Evolutionary conservation across 306 rosid species (phyloP).

Genomic region (Phaseolus lunatus): DNA sequence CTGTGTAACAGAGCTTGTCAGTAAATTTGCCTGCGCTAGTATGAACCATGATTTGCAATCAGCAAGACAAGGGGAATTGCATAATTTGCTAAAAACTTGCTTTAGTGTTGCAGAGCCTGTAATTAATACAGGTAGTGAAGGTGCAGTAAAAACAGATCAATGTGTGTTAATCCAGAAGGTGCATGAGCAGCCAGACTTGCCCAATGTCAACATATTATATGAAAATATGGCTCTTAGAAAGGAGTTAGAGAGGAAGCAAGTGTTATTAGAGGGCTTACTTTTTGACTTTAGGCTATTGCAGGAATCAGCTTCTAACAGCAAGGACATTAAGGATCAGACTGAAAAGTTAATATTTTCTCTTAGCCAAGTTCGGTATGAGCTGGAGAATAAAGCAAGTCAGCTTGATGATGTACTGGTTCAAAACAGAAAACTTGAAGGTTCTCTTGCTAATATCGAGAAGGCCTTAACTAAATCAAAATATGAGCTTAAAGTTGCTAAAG

Average conservation of each 20-base stretch:
- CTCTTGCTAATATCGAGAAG: constrained; percentile 64
- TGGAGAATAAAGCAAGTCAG: constrained; percentile 70
- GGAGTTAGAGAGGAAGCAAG: constrained; percentile 79
- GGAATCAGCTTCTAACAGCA: constrained; percentile 82
- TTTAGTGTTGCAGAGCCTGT: constrained; percentile 47
- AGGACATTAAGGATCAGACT: constrained; percentile 78
- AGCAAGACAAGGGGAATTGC: constrained; percentile 45
- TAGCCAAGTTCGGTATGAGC: constrained; percentile 68
- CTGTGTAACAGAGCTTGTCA: constrained; percentile 49
- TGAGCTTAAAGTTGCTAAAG: constrained; percentile 71
- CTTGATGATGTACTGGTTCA: constrained; percentile 63
- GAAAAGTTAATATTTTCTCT: constrained; percentile 67
- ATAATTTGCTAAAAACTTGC: constrained; percentile 41
- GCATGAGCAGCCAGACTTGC: constrained; percentile 53
- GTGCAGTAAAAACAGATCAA: constrained; percentile 42
- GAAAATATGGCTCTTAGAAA: constrained; percentile 70
- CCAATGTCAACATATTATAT: constrained; percentile 48
- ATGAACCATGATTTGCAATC: constrained; percentile 43
- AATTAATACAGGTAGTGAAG: constrained; percentile 35
- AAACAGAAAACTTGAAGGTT: constrained; percentile 64
- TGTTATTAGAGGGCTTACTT: constrained; percentile 82
- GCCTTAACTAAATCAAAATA: constrained; percentile 65
- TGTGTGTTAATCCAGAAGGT: constrained; percentile 41
- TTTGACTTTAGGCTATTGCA: constrained; percentile 92
- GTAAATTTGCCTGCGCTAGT: constrained; percentile 42